phyloP scores from a whole-genome alignment of 2,329 filamentous ascomycete genomes.

The Coleophoma cylindrospora region DNA sequence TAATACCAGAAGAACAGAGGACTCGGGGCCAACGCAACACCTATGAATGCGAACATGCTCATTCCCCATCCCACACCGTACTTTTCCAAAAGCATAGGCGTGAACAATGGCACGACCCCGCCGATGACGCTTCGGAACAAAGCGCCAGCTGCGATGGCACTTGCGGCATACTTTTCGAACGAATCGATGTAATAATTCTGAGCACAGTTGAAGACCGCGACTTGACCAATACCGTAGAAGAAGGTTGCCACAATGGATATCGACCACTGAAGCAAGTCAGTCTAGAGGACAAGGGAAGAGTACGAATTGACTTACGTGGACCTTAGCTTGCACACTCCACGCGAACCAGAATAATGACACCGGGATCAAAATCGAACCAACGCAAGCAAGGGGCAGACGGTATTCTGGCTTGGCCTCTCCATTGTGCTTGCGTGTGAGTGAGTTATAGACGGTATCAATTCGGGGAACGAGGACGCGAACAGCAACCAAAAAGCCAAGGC shows the following conservation, averaged over 20 bases:
- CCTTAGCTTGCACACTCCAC: constrained; percentile 47
- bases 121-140: constrained; percentile 40
- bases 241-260: constrained; percentile 46
- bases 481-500: constrained; percentile 24
- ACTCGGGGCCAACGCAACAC: constrained; percentile 39
- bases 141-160: constrained; percentile 42
- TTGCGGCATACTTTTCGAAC: constrained; percentile 44
- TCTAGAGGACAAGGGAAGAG: no score
- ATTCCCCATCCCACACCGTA: constrained; percentile 45
- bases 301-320: no score
- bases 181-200: constrained; percentile 51
- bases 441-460: constrained; percentile 42
- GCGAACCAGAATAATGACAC: constrained; percentile 54
- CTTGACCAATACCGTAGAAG: constrained; percentile 43
- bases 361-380: constrained; percentile 48
- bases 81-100: constrained; percentile 35
- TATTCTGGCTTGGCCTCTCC: constrained; percentile 31
- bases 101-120: constrained; percentile 39
- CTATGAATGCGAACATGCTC: constrained; percentile 40
- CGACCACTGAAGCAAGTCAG: constrained; percentile 42
- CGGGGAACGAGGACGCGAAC: constrained; percentile 32
- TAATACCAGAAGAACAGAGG: constrained; percentile 43
- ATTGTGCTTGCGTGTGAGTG: constrained; percentile 32
- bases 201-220: constrained; percentile 45
- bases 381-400: constrained; percentile 39